These are phyloP conservation scores for Dictyostelium capitatum DNA, from an alignment of 78 protist species.

Conservation along the genomic window DNA sequence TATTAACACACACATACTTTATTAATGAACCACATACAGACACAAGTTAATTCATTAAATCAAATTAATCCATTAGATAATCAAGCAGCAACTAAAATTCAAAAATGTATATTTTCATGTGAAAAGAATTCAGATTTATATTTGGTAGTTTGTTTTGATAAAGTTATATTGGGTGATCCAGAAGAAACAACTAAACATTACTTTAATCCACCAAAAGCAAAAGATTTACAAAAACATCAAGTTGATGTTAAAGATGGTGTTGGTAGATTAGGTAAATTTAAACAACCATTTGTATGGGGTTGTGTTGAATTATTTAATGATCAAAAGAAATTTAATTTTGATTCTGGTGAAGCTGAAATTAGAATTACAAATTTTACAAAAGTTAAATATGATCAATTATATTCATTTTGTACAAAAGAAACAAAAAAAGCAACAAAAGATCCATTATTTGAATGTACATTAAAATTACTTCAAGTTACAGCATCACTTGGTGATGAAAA, in stretches of 20 bases:
- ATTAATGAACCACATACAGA: too few relatives aligned
- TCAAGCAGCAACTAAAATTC: constrained; percentile 26
- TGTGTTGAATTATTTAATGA: constrained; percentile 38
- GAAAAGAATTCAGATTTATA: constrained; percentile 26
- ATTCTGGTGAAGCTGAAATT: not conserved
- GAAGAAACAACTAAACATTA: constrained; percentile 65
- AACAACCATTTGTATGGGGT: constrained; percentile 70
- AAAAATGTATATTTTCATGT: constrained; percentile 38
- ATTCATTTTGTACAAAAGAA: constrained; percentile 29
- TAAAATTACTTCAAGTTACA: not conserved
- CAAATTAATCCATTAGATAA: constrained; percentile 41
- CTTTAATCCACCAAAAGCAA: constrained; percentile 64
- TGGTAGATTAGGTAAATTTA: constrained; percentile 34
- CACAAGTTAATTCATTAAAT: not conserved
- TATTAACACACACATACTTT: too few relatives aligned
- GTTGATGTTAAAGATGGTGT: constrained; percentile 27
- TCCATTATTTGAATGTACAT: constrained; percentile 22
- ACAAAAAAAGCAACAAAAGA: constrained; percentile 20
- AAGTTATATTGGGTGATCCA: constrained; percentile 74
- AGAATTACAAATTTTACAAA: constrained; percentile 19
- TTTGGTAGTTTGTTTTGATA: constrained; percentile 70
- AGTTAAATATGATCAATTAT: constrained; percentile 22
- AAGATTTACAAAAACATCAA: constrained; percentile 51
- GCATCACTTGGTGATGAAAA: not conserved
- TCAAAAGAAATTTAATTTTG: constrained; percentile 27